Evolutionary conservation across 2,329 filamentous ascomycete genomes (phyloP).

Genomic region (Chaetomium sp.): DNA sequence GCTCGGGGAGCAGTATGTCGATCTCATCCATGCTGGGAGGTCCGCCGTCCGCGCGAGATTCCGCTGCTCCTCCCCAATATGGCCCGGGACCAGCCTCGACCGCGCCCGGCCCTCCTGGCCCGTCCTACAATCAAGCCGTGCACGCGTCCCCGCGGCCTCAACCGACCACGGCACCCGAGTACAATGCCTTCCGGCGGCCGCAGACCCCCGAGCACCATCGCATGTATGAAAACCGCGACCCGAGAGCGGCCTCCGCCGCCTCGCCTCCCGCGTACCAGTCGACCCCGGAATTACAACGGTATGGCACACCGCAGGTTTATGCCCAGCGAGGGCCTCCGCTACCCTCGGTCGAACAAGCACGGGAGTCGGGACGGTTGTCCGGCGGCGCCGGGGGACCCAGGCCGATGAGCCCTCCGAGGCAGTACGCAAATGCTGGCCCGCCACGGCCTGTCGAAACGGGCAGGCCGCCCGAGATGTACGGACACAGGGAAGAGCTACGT

Average conservation of each 20-base stretch:
- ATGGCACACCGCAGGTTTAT: constrained; percentile 61
- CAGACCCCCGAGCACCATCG: constrained; percentile 72
- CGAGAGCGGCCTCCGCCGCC: constrained; percentile 48
- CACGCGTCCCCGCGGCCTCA: constrained; percentile 61
- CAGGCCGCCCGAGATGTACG: constrained; percentile 50
- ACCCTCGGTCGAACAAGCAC: constrained; percentile 49
- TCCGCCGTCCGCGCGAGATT: constrained; percentile 46
- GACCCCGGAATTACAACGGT: constrained; percentile 61
- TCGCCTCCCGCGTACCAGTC: constrained; percentile 55
- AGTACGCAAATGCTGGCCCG: constrained; percentile 47
- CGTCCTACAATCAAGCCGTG: constrained; percentile 51
- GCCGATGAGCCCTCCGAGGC: constrained; percentile 56
- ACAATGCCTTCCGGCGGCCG: constrained; percentile 64
- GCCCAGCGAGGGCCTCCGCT: constrained; percentile 53
- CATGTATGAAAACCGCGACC: constrained; percentile 51
- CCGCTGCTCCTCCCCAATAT: constrained; percentile 44
- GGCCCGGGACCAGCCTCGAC: constrained; percentile 46
- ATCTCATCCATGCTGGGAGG: constrained; percentile 63
- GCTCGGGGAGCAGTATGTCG: constrained; percentile 59
- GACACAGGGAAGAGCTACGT: constrained; percentile 52
- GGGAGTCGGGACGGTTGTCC: constrained; percentile 45
- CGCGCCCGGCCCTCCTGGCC: constrained; percentile 47
- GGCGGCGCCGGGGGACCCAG: constrained; percentile 46
- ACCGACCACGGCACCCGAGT: constrained; percentile 58
- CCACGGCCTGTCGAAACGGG: constrained; percentile 52